Base-by-base conservation (phyloP, 345 rosid species). In the Physaria fendleri region DNA sequence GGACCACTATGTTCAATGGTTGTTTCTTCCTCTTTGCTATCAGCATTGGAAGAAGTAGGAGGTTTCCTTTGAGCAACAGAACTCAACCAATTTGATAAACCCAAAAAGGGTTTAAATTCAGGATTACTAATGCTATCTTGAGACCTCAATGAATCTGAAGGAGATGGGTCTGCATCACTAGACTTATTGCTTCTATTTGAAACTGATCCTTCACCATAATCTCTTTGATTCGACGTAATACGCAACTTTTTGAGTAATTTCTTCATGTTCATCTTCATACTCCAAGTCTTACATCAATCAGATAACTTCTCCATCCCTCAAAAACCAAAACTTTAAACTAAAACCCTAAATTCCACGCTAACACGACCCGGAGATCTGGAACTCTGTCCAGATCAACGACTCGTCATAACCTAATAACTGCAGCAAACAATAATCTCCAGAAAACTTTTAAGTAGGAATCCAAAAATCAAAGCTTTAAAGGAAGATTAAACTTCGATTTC, bases 241-340 rank as follows among this genome's bases (percentile, higher is more conserved):
- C 82, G 96, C n/a, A 92, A 81, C 78, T 85, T 92, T 84, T 92
- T 92, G 17, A 92, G 79, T 67, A 92, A 49, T 43, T 85, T 88
- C 93, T 82, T 92, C 96, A 92, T 92, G 51, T 41, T 81, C 77
- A 47, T 63, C 66, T 72, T 65, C 72, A 53, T 27, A 38, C 59
- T 42, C 24, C 59, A 72, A 76, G 73, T 81, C 74, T 76, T 74
- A 85, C 78, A 75, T 77, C 78, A 56, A 70, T 79, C 81, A 71
- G 66, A 47, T 70, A 66, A 73, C 88, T 74, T 76, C 78, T 77
- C 85, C 96, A 85, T 84, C 84, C 64, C 46, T 30, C 10, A 29
- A 66, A n/a, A 47, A 29, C 41, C 43, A 56, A 23, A 21, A 22
- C 20, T 16, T 34, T 30, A 42, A 10, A 37, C 7, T 33, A 50